Evolutionary conservation across 495 filamentous ascomycete species (phyloP).

Genomic region (Viridothelium virens): DNA sequence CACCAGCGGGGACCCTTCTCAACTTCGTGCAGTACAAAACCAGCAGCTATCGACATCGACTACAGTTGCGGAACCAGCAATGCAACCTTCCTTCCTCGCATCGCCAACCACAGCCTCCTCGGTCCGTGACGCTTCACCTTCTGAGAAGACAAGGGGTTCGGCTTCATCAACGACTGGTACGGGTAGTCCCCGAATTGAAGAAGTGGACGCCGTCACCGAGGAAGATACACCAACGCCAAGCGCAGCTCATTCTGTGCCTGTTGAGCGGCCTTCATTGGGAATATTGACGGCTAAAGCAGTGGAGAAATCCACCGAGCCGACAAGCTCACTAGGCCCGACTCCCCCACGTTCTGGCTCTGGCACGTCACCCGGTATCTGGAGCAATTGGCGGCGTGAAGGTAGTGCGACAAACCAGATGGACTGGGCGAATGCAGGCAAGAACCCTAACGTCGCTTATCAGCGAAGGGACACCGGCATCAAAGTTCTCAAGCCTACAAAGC

Average conservation of each 20-base stretch:
- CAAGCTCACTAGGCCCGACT: conserved; percentile 23
- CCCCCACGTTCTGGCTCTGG: conserved; percentile 29
- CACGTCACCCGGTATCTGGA: conserved; percentile 35
- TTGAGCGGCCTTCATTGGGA: neutral
- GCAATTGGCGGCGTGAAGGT: conserved; percentile 36
- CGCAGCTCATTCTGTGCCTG: neutral
- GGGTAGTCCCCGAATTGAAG: neutral
- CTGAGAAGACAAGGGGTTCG: neutral
- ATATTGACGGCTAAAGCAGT: conserved; percentile 1
- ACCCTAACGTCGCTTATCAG: conserved; percentile 26
- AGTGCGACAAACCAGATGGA: conserved; percentile 28
- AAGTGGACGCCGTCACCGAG: neutral
- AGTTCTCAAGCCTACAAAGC: conserved; percentile 35
- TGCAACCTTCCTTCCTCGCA: neutral
- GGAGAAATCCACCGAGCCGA: neutral
- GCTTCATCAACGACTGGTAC: neutral
- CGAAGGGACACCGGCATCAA: conserved; percentile 38
- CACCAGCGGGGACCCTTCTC: conserved; percentile 33
- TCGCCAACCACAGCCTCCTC: neutral
- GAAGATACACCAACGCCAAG: conserved; percentile 1
- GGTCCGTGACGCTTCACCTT: neutral
- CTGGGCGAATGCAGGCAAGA: conserved; percentile 33
- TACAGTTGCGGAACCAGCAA: neutral
- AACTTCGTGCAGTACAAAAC: neutral
- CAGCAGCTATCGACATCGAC: neutral